Evolutionary conservation across 2,329 filamentous ascomycete genomes (phyloP), one percentile per base, ranked within the genome.

Genomic region (Biscogniauxia marginata): DNA sequence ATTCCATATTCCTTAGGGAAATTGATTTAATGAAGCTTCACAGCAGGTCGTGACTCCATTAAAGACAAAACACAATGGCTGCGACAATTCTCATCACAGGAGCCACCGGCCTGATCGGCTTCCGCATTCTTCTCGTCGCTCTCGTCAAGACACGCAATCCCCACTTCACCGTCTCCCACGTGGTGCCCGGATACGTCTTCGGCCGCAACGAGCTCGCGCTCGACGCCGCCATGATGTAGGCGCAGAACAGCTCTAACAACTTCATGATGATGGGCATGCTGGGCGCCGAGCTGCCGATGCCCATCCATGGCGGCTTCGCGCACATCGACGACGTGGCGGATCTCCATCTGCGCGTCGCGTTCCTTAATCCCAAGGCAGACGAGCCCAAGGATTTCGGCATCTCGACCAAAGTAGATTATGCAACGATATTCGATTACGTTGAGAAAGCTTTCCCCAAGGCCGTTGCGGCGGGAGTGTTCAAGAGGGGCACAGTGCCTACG

Each of bases 201-300:
- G 67, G 67, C 1, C 62, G 67, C 30, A 67, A 70, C 46, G 66
- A 67, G 57, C 59, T 67, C 0, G 59, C 52, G 7, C 65, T 64
- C 20, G 57, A 67, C 49, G 49, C 65, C 18, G 47, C 8, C 0
- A 62, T 60, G 59, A 66, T 68, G 63, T 59, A 52, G 18, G 24
- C 58, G 4, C 55, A 61, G n/a, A 68, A 67, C 52, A 69, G 66
- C 57, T 67, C 67, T 19, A 70, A 69, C 52, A 66, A 63, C 49
- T 63, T 67, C 34, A 52, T 67, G 18, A 57, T 66, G 59, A 39
- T 58, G 39, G 63, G 39, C 7, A 55, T 70, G 25, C 2, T 57
- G 25, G 67, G 67, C 4, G 52, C 22, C 1, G 59, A 66, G 52
- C 49, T 57, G 22, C 62, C 64, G 0, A 58, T 63, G 16, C 58